Base-by-base conservation (phyloP, 305 asterid species). In the Fraxinus floribunda region DNA sequence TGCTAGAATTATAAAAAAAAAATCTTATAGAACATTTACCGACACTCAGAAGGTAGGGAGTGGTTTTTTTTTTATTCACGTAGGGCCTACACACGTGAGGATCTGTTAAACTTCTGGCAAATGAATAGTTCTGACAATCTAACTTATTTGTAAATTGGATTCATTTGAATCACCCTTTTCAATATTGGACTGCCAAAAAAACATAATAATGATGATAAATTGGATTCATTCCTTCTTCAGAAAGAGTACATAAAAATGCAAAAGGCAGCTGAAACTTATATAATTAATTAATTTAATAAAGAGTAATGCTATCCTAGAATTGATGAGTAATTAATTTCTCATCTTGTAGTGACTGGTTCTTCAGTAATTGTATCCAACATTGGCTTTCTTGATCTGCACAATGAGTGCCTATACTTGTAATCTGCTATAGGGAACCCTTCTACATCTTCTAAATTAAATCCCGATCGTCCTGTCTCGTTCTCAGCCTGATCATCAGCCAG, bases 321-420 rank as follows among this genome's bases (percentile, higher is more conserved):
- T 41, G 18, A 20, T 64, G 66, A 80, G 38, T 46, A 24, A 70
- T 18, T 6, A 70, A 3, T 36, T 32, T 24, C 39, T 83, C 29
- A 93, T 88, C 89, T 89, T 26, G 86, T 84, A 78, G 78, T 75
- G 66, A 87, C 75, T 0, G 97, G 90, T 81, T 95, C 97, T 86
- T 95, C 99, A 2, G 84, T 74, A 24, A 94, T 95, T 29, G 97
- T 95, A 79, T 92, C 99, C 90, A 95, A 83, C 79, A 85, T 80
- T 52, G 99, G 99, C 83, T 90, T 89, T 87, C 83, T 93, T 71
- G 97, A 90, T 83, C 93, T 83, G 87, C 95, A 89, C 64, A 81
- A 83, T 11, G 95, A 86, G 30, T 90, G 79, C 83, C 96, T 84
- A 38, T 86, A 89, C 82, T 79, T 86, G 55, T 74, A 88, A 81